Percentiles rank a stretch among this genome's conserved stretches.
These are phyloP conservation scores for Musa acuminata DNA, from an alignment of 176 grass and related monocot species.

Conservation along the genomic window DNA sequence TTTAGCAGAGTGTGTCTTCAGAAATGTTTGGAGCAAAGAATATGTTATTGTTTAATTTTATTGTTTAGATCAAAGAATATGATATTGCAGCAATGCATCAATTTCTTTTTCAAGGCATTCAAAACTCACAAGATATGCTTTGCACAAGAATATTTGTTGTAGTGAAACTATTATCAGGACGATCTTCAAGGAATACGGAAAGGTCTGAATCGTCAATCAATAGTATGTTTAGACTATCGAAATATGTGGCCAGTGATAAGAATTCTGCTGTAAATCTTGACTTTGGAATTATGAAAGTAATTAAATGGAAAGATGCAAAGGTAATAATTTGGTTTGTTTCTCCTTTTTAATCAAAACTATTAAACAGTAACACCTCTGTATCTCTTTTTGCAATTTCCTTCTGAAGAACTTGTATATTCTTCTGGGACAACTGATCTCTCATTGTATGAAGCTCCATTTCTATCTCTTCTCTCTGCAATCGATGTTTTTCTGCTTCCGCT, in stretches of 20 bases:
- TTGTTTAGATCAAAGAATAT: background rate
- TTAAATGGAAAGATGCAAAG: too few species aligned
- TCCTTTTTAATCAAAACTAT: background rate
- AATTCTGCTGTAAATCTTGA: too few species aligned
- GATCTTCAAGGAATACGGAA: background rate
- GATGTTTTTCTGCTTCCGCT: slow-evolving; percentile 64
- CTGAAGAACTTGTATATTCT: slow-evolving; percentile 57
- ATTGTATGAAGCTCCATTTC: slow-evolving; percentile 80
- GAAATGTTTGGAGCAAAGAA: background rate
- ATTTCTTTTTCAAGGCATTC: background rate
- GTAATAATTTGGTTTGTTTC: too few species aligned
- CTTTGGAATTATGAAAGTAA: too few species aligned
- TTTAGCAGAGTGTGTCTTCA: background rate
- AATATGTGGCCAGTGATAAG: too few species aligned
- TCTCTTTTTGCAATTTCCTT: slow-evolving; percentile 83
- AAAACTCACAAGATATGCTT: background rate
- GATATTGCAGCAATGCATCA: too few species aligned
- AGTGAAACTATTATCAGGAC: background rate
- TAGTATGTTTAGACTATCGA: background rate
- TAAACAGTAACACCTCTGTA: slow-evolving; percentile 45
- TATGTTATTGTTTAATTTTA: background rate
- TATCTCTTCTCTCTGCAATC: slow-evolving; percentile 57
- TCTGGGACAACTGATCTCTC: slow-evolving; percentile 44
- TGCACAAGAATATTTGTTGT: too few species aligned
- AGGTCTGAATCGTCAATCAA: background rate